These are phyloP conservation scores for Fraxinus nigra DNA, from an alignment of 305 asterid species.

Conservation along the genomic window DNA sequence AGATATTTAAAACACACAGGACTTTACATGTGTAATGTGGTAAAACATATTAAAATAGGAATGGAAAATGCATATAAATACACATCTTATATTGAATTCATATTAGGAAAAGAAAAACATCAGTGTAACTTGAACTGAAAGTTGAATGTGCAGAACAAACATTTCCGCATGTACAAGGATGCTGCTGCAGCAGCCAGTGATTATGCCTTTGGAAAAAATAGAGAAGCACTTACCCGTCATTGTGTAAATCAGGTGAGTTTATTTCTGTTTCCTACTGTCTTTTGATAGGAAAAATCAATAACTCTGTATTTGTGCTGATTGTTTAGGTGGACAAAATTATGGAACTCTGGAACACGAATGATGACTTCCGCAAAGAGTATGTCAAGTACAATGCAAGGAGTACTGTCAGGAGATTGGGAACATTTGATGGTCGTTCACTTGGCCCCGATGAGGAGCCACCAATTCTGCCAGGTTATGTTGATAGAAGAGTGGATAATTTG, in stretches of 20 bases:
- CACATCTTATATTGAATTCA: background rate
- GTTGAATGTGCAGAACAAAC: constrained; percentile 58
- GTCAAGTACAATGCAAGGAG: constrained; percentile 40
- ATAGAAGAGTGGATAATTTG: constrained; percentile 30
- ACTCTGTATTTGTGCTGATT: background rate
- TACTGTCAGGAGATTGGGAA: constrained; percentile 50
- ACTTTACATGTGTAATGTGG: background rate
- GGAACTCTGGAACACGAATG: constrained; percentile 50
- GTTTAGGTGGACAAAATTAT: constrained; percentile 44
- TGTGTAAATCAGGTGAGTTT: constrained; percentile 47
- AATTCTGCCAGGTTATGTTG: constrained; percentile 32
- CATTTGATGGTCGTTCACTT: constrained; percentile 60
- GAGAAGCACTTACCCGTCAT: constrained; percentile 37
- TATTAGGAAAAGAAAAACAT: background rate
- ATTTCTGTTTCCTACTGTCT: background rate
- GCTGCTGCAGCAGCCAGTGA: constrained; percentile 52
- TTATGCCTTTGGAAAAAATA: constrained; percentile 37
- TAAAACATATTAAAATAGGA: background rate
- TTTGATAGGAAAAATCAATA: background rate
- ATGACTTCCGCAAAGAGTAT: constrained; percentile 49
- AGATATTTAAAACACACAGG: background rate
- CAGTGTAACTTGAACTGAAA: constrained; percentile 5
- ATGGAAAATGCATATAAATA: background rate
- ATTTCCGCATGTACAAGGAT: constrained; percentile 65
- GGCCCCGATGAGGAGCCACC: constrained; percentile 55